Conservation (phyloP, 306 rosid genomes). For the Hippophae rhamnoides region DNA sequence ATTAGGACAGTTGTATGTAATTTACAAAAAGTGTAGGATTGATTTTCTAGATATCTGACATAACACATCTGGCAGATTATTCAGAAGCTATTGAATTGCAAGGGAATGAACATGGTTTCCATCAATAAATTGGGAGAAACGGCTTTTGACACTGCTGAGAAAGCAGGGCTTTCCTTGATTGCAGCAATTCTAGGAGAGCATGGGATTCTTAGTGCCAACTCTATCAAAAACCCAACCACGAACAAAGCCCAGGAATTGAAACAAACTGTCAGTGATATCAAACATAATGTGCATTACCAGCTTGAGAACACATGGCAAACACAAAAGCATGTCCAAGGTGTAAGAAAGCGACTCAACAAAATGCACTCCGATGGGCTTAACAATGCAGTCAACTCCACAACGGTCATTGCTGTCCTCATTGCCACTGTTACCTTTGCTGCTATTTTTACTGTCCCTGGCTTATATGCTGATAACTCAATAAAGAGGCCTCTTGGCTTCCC, state of each 20-base stretch:
- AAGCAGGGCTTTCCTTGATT: constrained; percentile 28
- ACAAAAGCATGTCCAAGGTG: constrained; percentile 46
- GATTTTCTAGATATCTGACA: background rate
- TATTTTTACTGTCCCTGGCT: constrained; percentile 64
- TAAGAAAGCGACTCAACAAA: constrained; percentile 58
- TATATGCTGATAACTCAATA: constrained; percentile 17
- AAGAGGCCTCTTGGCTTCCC: constrained; percentile 22
- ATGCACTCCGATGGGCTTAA: constrained; percentile 74
- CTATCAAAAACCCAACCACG: constrained; percentile 32
- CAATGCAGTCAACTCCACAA: constrained; percentile 74
- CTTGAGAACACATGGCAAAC: constrained; percentile 65
- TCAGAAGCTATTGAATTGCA: constrained; percentile 36
- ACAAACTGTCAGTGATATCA: constrained; percentile 66
- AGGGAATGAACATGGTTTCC: constrained; percentile 31
- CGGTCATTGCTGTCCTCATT: constrained; percentile 67
- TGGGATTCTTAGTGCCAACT: constrained; percentile 54
- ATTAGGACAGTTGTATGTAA: too few species aligned
- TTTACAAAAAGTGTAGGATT: too few species aligned
- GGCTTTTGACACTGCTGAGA: constrained; percentile 59
- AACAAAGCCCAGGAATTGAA: constrained; percentile 50
- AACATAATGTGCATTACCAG: constrained; percentile 70
- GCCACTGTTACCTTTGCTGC: constrained; percentile 84
- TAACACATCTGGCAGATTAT: constrained; percentile 39
- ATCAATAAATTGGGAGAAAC: constrained; percentile 61
- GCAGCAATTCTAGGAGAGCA: constrained; percentile 33